Evolutionary conservation across 768 basidiomycete species (phyloP), one percentile per base, ranked within the genome.

Genomic region (Porpolomopsis calyptriformis): DNA sequence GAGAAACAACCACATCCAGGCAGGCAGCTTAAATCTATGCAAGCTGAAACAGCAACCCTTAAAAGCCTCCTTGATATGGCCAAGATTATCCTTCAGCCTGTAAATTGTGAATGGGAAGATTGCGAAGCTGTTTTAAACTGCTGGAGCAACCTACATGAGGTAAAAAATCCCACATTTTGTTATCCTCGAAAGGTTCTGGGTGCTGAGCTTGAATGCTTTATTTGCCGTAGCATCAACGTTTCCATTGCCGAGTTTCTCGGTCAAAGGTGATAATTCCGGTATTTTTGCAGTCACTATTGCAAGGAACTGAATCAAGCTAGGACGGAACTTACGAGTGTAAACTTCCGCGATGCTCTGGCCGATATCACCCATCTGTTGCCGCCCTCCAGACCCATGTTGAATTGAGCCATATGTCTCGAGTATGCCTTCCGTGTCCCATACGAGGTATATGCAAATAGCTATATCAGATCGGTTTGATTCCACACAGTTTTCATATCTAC

Each of bases 61-160:
- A n/a, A n/a, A n/a, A n/a, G n/a, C n/a, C n/a, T 60, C 25, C n/a
- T 61, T 26, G 53, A 55, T 8, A 38, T 57, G 46, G 55, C 63
- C 9, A 61, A 57, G 51, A 51, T 61, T 49, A 47, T 55, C 14
- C 46, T 60, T 14, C 52, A 50, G 23, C 51, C 53, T 26, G 14
- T 50, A 9, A 46, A 39, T 11, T 64, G 63, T 55, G 60, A 62
- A 44, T 64, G 63, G 63, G 53, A 51, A 40, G 45, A 49, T 34
- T 64, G 63, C 43, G 46, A 40, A 24, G 49, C 53, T 16, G 24
- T 55, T 3, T 55, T 62, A 19, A 47, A 47, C 5, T 57, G 59
- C 38, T 64, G 60, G 61, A 56, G 53, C 48, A 53, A 57, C 14
- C 56, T 61, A 27, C 50, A 54, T 35, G 53, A 61, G 61, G 63